Evolutionary conservation across 352 stramenopile genomes (phyloP).

Genomic region (Globisporangium radiosum): DNA sequence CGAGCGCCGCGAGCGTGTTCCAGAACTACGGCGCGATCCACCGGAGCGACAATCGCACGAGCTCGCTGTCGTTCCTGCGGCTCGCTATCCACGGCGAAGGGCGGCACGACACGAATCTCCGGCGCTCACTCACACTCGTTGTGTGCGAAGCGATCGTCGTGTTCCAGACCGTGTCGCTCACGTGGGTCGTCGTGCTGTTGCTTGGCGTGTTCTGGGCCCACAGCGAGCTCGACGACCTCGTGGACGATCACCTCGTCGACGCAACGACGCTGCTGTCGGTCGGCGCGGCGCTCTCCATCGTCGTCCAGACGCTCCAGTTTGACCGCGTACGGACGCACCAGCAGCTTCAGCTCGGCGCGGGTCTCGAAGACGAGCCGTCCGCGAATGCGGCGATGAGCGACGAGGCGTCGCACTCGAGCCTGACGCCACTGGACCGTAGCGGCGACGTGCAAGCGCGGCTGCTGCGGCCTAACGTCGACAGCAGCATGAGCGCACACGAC

Average conservation of each 20-base stretch:
- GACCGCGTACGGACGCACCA: conserved; percentile 54
- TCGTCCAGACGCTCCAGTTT: conserved; percentile 59
- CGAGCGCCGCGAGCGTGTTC: conserved; percentile 3
- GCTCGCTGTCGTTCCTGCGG: conserved; percentile 51
- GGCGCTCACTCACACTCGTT: conserved; percentile 40
- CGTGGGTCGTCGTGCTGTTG: conserved; percentile 41
- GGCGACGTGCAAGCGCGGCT: conserved; percentile 9
- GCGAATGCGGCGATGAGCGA: conserved; percentile 13
- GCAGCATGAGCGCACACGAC: conserved; percentile 32
- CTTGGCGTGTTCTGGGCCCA: conserved; percentile 39
- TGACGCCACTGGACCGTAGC: neutral
- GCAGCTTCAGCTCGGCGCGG: conserved; percentile 53
- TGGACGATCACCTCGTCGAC: conserved; percentile 18
- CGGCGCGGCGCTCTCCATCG: conserved; percentile 34
- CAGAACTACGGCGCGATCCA: conserved; percentile 17
- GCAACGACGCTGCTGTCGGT: conserved; percentile 15
- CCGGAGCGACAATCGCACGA: conserved; percentile 17
- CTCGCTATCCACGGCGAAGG: conserved; percentile 31
- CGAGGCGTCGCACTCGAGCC: conserved; percentile 5
- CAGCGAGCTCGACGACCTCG: conserved; percentile 38
- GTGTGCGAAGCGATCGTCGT: conserved; percentile 66
- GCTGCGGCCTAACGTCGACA: conserved; percentile 32
- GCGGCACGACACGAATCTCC: conserved; percentile 32
- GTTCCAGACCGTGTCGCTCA: conserved; percentile 44
- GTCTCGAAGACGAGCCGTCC: conserved; percentile 40